Evolutionary conservation across 768 basidiomycete genomes (phyloP).

Genomic region (Lyophyllum semitale): DNA sequence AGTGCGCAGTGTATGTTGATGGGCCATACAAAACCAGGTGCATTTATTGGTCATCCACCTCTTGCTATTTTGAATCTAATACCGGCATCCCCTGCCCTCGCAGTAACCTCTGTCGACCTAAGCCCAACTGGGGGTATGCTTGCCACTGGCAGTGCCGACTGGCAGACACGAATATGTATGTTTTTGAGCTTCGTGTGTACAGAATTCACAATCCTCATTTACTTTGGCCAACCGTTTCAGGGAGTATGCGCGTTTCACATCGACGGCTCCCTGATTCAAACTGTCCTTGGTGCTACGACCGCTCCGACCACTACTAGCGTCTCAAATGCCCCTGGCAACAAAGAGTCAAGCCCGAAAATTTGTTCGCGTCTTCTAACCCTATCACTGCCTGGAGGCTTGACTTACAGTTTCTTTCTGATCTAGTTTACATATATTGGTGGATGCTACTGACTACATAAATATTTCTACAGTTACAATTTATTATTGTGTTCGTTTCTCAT

Average conservation of each 20-base stretch:
- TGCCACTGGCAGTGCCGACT: slow-evolving; percentile 57
- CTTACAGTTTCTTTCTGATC: too few relatives aligned
- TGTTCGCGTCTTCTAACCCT: too few relatives aligned
- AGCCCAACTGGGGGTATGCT: slow-evolving; percentile 46
- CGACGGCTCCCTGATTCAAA: too few relatives aligned
- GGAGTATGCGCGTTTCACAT: too few relatives aligned
- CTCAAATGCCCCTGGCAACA: too few relatives aligned
- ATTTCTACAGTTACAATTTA: neutral
- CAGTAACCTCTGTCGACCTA: slow-evolving; percentile 54
- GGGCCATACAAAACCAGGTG: slow-evolving; percentile 58
- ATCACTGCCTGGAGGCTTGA: too few relatives aligned
- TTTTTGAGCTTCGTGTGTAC: slow-evolving; percentile 11
- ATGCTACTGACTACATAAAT: too few relatives aligned
- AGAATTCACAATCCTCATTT: neutral
- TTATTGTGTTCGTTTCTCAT: slow-evolving; percentile 30
- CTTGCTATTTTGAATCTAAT: neutral
- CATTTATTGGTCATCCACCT: slow-evolving; percentile 25
- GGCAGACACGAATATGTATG: slow-evolving; percentile 57
- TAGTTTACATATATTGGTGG: too few relatives aligned
- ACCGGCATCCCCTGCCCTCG: neutral
- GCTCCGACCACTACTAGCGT: too few relatives aligned
- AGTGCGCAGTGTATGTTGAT: slow-evolving; percentile 93
- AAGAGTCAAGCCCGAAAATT: too few relatives aligned
- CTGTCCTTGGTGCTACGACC: too few relatives aligned
- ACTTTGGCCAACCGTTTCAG: slow-evolving; percentile 5